These are phyloP conservation scores for Pulveroboletus sp. DNA, from an alignment of 768 basidiomycete genomes.

Conservation along the genomic window DNA sequence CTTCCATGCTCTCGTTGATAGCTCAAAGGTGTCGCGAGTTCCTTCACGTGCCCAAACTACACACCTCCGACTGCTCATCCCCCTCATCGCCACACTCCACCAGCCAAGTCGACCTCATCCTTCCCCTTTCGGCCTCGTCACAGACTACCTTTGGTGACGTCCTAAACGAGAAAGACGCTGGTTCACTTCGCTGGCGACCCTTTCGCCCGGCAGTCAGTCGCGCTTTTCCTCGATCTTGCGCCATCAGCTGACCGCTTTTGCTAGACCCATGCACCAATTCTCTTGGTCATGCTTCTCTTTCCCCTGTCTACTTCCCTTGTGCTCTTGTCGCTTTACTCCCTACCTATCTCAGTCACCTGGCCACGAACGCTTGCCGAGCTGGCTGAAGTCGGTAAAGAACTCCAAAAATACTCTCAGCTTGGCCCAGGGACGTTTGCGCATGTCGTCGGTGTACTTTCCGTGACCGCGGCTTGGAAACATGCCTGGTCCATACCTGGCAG, in stretches of 20 bases:
- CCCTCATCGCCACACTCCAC: slow-evolving; percentile 43
- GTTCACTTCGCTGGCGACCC: slow-evolving; percentile 27
- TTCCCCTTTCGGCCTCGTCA: slow-evolving; percentile 54
- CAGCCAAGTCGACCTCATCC: slow-evolving; percentile 40
- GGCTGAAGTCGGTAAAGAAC: slow-evolving; percentile 67
- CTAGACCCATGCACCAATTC: slow-evolving; percentile 54
- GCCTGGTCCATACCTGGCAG: slow-evolving; percentile 97
- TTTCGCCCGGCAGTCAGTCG: slow-evolving; percentile 34
- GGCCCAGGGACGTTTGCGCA: slow-evolving; percentile 62
- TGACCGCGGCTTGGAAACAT: slow-evolving; percentile 91
- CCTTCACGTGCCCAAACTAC: slow-evolving; percentile 43
- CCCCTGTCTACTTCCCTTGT: slow-evolving; percentile 60
- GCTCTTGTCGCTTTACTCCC: slow-evolving; percentile 41
- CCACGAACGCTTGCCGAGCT: slow-evolving; percentile 73
- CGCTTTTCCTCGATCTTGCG: neutral
- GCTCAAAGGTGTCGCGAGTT: slow-evolving; percentile 49
- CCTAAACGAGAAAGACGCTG: slow-evolving; percentile 35
- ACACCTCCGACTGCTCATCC: slow-evolving; percentile 37
- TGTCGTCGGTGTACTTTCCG: slow-evolving; percentile 75
- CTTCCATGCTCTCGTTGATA: slow-evolving; percentile 50
- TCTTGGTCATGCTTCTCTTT: slow-evolving; percentile 66
- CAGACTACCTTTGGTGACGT: slow-evolving; percentile 42
- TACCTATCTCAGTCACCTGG: slow-evolving; percentile 73
- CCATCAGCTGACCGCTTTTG: slow-evolving; percentile 5
- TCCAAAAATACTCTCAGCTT: slow-evolving; percentile 74